Conservation (phyloP, 129 eudicot species). For the Heracleum sosnowskyi region DNA sequence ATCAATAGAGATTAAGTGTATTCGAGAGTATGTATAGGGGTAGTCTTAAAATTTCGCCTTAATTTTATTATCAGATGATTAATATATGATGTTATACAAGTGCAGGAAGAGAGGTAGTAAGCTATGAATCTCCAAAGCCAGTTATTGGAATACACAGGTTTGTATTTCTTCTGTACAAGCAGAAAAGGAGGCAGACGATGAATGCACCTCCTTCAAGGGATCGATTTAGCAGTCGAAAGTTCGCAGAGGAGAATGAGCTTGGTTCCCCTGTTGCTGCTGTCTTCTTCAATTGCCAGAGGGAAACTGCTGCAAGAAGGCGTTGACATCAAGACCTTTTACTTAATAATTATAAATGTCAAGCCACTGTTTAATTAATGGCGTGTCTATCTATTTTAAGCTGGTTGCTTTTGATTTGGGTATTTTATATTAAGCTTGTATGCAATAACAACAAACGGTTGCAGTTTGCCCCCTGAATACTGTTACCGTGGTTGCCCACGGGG, state of each 20-base stretch:
- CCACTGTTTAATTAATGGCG: neutral
- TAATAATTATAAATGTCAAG: neutral
- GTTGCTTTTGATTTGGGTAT: neutral
- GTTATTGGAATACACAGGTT: conserved; percentile 51
- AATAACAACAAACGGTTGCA: neutral
- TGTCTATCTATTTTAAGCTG: neutral
- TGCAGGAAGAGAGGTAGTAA: conserved; percentile 57
- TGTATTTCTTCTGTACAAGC: conserved; percentile 48
- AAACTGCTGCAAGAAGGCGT: conserved; percentile 48
- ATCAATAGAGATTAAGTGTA: neutral
- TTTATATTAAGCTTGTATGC: neutral
- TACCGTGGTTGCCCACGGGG: no score
- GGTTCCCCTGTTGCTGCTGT: conserved; percentile 53
- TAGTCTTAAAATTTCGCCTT: no score
- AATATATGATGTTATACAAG: neutral
- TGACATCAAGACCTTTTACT: conserved; percentile 8
- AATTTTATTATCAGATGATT: no score
- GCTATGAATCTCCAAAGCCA: conserved; percentile 56
- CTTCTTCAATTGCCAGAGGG: conserved; percentile 55
- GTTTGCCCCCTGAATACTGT: no score
- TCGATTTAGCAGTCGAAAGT: conserved; percentile 22
- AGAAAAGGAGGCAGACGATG: conserved; percentile 32
- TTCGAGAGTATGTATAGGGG: no score
- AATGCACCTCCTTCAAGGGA: conserved; percentile 16
- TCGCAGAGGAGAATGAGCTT: conserved; percentile 33